Evolutionary conservation across 140 eudicot genomes (phyloP), one percentile per base, ranked within the genome.

Genomic region (Anethum foeniculum): DNA sequence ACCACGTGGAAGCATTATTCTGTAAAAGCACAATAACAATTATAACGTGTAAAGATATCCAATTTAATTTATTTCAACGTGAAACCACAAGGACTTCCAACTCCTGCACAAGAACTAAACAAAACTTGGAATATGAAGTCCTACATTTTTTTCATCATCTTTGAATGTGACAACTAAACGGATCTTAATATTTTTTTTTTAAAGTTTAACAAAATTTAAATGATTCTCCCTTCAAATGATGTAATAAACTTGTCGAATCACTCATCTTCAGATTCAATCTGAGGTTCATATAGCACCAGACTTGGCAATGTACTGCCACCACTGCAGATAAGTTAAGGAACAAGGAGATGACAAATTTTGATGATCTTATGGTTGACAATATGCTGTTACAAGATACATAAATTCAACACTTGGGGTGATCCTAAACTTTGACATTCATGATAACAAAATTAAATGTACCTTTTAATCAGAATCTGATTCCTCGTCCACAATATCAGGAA

Each of bases 401-500:
- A 41, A 60, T 75, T 51, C 2, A 8, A 48, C 82, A 54, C 15
- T 62, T 62, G 69, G 16, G 69, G 34, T 10, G 10, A 38, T 56
- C 74, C 9, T 39, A n/a, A 77, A 76, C 76, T 58, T 38, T 41
- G 11, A 28, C 60, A 73, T 71, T 30, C 74, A 72, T 67, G 54
- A 82, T 54, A 77, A 69, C 28, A 0, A 49, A 60, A 21, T 43
- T 64, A 27, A 60, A 47, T 23, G 27, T 80, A 76, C 77, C 19
- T 82, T 34, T 80, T 80, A 89, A 77, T 94, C 97, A 48, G 99
- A 88, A 81, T 95, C 99, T 32, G 97, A 93, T 67, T 95, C 99
- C 47, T 80, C 93, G 28, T 92, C 99, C 54, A 89, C 91, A 30
- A 92, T 95, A 82, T 95, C 99, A 25, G 99, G 99, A 71, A 95